A percentile compares a stretch with the other conserved stretches of the same genome.
These are phyloP conservation scores for Trifolium fragiferum DNA, from an alignment of 306 rosid species.

Conservation along the genomic window DNA sequence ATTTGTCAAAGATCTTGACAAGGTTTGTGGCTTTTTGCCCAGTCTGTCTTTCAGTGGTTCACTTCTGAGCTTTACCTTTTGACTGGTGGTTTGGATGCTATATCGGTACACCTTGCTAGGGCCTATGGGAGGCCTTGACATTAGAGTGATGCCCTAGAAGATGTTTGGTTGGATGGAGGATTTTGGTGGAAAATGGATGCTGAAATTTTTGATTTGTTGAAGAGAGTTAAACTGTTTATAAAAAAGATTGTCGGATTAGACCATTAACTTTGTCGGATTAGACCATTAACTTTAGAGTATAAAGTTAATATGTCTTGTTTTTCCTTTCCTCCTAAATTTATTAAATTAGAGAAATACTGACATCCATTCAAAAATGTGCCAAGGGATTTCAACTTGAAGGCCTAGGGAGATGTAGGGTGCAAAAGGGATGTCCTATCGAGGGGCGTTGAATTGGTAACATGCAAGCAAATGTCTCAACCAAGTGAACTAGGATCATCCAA, in stretches of 20 bases:
- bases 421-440: constrained; percentile 1
- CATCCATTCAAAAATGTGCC: not conserved
- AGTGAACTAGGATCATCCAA: not conserved
- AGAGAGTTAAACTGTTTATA: not conserved
- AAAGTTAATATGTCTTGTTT: not conserved
- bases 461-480: constrained; percentile 1
- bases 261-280: not conserved
- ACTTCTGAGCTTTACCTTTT: not conserved
- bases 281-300: not conserved
- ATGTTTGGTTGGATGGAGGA: not conserved
- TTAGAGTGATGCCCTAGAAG: not conserved
- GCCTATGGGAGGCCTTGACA: not conserved
- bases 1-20: constrained; percentile 91
- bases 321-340: not conserved
- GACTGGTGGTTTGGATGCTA: not conserved
- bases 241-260: not conserved
- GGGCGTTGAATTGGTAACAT: constrained; percentile 5
- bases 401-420: constrained; percentile 21
- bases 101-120: not conserved
- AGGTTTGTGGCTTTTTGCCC: constrained; percentile 48
- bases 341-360: not conserved
- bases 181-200: not conserved
- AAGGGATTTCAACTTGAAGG: constrained; percentile 2
- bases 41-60: constrained; percentile 32
- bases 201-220: not conserved